These are phyloP conservation scores for Trichoderma arundinaceum DNA, from an alignment of 2,329 filamentous ascomycete genomes.

Conservation along the genomic window DNA sequence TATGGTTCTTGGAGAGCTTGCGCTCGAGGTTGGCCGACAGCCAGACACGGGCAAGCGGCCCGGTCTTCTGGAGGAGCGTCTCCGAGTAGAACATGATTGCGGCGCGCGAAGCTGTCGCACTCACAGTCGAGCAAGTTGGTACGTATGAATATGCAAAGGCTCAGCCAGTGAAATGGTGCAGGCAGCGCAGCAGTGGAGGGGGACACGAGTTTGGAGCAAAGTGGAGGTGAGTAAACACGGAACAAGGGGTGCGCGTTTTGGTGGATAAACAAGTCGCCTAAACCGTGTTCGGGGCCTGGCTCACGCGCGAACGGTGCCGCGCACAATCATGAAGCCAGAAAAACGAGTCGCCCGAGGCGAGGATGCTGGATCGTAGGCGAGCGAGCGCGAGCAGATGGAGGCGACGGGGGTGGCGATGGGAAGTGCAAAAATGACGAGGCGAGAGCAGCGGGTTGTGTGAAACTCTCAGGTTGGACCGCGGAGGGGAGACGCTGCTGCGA, in stretches of 20 bases:
- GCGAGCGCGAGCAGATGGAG: constrained; percentile 34
- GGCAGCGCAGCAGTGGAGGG: constrained; percentile 10
- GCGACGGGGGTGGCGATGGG: constrained; percentile 32
- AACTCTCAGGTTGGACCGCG: constrained; percentile 37
- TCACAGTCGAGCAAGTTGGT: constrained; percentile 39
- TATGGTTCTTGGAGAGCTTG: constrained; percentile 96
- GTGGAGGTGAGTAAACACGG: constrained; percentile 43
- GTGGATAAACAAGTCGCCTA: constrained; percentile 42
- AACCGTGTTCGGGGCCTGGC: constrained; percentile 38
- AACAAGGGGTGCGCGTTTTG: constrained; percentile 42
- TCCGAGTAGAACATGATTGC: constrained; percentile 94
- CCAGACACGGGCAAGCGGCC: constrained; percentile 97
- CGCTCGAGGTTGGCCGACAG: constrained; percentile 97
- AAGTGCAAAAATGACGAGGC: constrained; percentile 28
- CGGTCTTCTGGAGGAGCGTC: constrained; percentile 93
- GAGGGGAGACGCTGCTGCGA: constrained; percentile 39
- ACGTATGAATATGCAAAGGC: constrained; percentile 26
- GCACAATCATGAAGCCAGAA: constrained; percentile 41
- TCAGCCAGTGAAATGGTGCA: constrained; percentile 22
- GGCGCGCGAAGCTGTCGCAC: constrained; percentile 41
- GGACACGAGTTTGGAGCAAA: constrained; percentile 34
- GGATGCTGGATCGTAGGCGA: constrained; percentile 36
- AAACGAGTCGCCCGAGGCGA: constrained; percentile 37
- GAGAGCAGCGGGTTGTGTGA: constrained; percentile 32
- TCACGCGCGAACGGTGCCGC: constrained; percentile 42